Evolutionary conservation across 2,329 filamentous ascomycete species (phyloP), one percentile per base, ranked within the genome.

Genomic region (Ophiostoma pallidulum): DNA sequence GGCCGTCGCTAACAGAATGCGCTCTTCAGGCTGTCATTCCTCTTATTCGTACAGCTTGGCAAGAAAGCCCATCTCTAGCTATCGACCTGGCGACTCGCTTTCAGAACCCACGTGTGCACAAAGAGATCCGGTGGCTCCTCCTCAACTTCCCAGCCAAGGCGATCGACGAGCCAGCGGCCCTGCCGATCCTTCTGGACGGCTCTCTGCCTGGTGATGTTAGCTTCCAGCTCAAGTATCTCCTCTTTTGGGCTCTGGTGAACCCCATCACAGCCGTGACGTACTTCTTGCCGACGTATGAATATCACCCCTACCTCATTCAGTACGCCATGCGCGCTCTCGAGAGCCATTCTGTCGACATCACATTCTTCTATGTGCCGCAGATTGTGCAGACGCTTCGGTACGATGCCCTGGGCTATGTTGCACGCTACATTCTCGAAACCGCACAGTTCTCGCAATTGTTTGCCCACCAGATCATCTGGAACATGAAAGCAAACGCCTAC

Each of bases 391-490:
- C 87, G 37, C 75, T 99, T 37, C 84, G 92, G 46, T 96, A 97
- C 58, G 92, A 99, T 70, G 78, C 77, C 12, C 73, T 98, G 20
- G 92, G 92, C 48, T 98, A 98, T 60, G 90, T 96, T 2, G 89
- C 96, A 65, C 79, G 91, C 38, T 98, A 96, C 61, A 97, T 98
- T 47, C 74, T 97, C 14, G 92, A 99, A 67, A 96, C 94, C 1
- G 92, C 90, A 1, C 91, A 94, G 58, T 90, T 95, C 60, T 97
- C 92, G n/a, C 92, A 97, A 64, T 70, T 97, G 8, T 98, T 98
- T 65, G 91, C 94, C 3, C 94, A 99, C 64, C 92, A 99, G 60
- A 97, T 98, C 56, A 98, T 99, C 61, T 99, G 94, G 92, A 99
- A 98, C 63, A 98, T 99, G 84, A 98, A 97, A 64, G 92, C 92